Evolutionary conservation across 768 basidiomycete species (phyloP), one percentile per base, ranked within the genome.

Genomic region (Epithele typhae): DNA sequence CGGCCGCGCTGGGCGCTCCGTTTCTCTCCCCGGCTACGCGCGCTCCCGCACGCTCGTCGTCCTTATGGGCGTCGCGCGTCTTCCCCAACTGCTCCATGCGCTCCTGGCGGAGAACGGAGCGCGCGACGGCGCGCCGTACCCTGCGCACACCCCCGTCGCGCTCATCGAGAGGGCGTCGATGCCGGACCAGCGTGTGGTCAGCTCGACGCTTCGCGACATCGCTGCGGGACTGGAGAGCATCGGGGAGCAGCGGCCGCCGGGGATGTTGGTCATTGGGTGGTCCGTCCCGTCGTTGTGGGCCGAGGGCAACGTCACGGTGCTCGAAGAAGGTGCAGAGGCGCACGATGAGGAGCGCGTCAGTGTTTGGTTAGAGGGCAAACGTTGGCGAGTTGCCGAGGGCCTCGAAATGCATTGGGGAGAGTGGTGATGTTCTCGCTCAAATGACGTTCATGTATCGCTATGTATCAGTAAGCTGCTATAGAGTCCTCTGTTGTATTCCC

Each of bases 231-330:
- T 97, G 62, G 82, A 84, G 46, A 79, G 76, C 50, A 68, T 76
- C 2, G 92, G 87, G 7, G 87, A 91, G 56, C 93, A 98, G 64
- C 69, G 94, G 27, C 92, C 94, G 15, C 96, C 96, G 0, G 96
- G 93, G 8, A 93, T 99, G 88, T 87, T 98, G 62, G 75, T 97
- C 24, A 75, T 99, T 55, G 96, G 96, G 2, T 99, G 94, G 94
- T 76, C 84, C 2, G 86, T 87, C 9, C 62, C 92, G 52, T 82
- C 87, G 32, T 66, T 98, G 37, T 83, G 87, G 64, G 82, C 78
- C 0, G 58, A 66, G 44, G 91, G 92, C 0, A 81, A 92, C 54
- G 74, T 86, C 19, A 71, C 69, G 9, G 77, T 94, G 3, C 68
- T 96, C 39, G 85, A 88, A 49, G 78, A 79, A 4, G 73, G 65